Evolutionary conservation across 1,139 yeast species (phyloP).

Genomic region (Suhomyces guaymorum): DNA sequence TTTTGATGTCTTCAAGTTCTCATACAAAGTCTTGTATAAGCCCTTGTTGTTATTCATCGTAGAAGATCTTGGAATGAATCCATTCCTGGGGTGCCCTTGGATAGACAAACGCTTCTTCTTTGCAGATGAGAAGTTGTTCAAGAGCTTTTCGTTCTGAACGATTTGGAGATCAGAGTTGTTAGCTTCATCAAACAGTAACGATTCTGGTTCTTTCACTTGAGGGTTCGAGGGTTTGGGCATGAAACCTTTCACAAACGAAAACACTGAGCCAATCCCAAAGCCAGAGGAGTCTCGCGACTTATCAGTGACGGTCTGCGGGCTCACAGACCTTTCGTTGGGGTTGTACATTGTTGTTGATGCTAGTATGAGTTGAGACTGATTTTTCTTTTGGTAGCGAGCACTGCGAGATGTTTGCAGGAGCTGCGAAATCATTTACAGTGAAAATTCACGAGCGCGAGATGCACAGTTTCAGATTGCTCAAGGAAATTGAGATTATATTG

Average conservation of each 20-base stretch:
- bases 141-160: constrained; percentile 18
- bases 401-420: not conserved
- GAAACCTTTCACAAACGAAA: constrained; percentile 10
- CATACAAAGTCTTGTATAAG: constrained; percentile 29
- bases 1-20: constrained; percentile 24
- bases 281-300: constrained; percentile 1
- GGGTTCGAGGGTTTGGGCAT: constrained; percentile 4
- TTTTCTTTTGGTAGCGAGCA: constrained; percentile 3
- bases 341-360: constrained; percentile 4
- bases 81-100: constrained; percentile 23
- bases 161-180: constrained; percentile 11
- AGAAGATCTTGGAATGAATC: constrained; percentile 32
- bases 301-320: constrained; percentile 14
- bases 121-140: constrained; percentile 27
- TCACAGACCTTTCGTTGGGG: constrained; percentile 15
- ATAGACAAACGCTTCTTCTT: constrained; percentile 35
- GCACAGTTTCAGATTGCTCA: too few relatives aligned
- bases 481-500: too few relatives aligned
- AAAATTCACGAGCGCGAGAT: too few relatives aligned
- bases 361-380: constrained; percentile 2
- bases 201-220: not conserved
- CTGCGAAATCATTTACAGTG: too few relatives aligned
- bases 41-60: constrained; percentile 22
- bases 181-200: constrained; percentile 6
- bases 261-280: constrained; percentile 12